These are phyloP conservation scores for Fusarium torulosum DNA, from an alignment of 2,329 filamentous ascomycete genomes.

Conservation along the genomic window DNA sequence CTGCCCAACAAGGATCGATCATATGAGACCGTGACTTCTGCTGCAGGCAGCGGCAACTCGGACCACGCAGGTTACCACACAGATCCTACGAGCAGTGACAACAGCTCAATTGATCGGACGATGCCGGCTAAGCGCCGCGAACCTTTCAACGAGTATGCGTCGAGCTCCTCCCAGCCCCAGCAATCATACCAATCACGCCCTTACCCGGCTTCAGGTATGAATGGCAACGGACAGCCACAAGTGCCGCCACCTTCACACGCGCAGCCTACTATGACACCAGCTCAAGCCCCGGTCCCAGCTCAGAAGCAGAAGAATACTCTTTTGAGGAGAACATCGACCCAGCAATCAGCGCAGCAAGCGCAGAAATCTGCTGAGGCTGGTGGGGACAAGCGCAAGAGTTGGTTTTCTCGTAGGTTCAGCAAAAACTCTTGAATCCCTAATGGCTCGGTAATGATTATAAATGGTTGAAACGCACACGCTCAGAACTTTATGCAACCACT, in stretches of 20 bases:
- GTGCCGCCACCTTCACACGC: constrained; percentile 46
- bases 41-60: constrained; percentile 77
- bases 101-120: constrained; percentile 87
- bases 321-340: constrained; percentile 49
- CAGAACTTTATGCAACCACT: constrained; percentile 29
- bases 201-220: constrained; percentile 53
- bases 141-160: constrained; percentile 74
- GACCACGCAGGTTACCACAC: constrained; percentile 85
- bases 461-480: constrained; percentile 26
- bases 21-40: constrained; percentile 87
- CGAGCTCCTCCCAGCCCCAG: constrained; percentile 62
- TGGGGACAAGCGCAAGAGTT: constrained; percentile 86
- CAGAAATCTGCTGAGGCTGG: constrained; percentile 41
- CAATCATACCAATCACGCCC: constrained; percentile 59
- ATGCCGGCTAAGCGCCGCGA: constrained; percentile 67
- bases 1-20: constrained; percentile 78
- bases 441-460: constrained; percentile 14
- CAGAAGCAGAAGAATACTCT: constrained; percentile 50
- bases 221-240: constrained; percentile 43
- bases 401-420: constrained; percentile 87
- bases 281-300: constrained; percentile 32
- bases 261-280: constrained; percentile 38
- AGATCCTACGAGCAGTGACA: constrained; percentile 88
- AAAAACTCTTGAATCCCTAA: constrained; percentile 56
- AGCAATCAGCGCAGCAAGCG: constrained; percentile 34